phyloP scores from a whole-genome alignment of 2,329 filamentous ascomycete genomes.

The Alternaria arbusti region DNA sequence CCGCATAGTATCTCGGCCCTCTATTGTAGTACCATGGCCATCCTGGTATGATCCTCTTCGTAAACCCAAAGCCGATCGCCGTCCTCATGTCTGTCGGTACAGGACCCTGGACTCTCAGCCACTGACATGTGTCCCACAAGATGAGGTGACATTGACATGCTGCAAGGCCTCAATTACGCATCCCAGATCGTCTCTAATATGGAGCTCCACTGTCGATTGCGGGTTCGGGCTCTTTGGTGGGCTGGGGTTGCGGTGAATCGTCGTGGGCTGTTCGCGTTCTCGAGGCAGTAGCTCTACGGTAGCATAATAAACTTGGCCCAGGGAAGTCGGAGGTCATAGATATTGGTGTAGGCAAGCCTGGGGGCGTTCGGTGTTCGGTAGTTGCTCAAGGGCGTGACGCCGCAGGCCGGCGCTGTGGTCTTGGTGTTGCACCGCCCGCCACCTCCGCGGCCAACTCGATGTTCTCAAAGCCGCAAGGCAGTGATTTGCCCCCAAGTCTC shows the following conservation, averaged over 20 bases:
- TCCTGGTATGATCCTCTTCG: no score
- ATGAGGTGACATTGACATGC: background rate
- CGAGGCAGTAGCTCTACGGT: background rate
- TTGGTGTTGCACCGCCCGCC: background rate
- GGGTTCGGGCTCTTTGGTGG: background rate
- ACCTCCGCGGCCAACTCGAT: background rate
- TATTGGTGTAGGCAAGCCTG: background rate
- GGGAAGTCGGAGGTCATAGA: background rate
- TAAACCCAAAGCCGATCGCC: background rate
- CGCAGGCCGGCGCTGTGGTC: background rate
- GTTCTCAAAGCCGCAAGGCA: background rate
- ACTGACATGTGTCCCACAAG: background rate
- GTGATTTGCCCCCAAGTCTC: background rate
- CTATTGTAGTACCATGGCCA: background rate
- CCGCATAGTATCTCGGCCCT: background rate
- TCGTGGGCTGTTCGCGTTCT: background rate
- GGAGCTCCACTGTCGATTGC: background rate
- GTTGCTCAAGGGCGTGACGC: background rate
- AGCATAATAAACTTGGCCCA: background rate
- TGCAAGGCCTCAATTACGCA: background rate
- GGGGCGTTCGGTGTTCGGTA: background rate
- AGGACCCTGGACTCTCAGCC: background rate
- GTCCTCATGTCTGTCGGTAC: background rate
- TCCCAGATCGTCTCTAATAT: fast-evolving
- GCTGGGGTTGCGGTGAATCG: background rate